Base-by-base conservation (phyloP, 2,329 filamentous ascomycete species). In the Colletotrichum scovillei region DNA sequence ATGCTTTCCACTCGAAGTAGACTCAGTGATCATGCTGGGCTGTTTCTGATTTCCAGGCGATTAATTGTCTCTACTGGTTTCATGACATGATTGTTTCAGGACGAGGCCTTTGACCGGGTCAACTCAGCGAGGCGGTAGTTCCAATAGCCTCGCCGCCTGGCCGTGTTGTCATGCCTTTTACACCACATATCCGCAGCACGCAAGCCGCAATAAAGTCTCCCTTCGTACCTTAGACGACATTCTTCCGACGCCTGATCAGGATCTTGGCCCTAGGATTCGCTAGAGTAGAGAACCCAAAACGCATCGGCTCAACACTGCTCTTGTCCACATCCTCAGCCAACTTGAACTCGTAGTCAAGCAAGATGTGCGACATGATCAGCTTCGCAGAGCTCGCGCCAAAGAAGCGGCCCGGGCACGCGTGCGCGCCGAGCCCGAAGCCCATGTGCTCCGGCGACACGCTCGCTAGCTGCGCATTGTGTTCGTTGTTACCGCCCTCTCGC, bases 321-420 rank as follows among this genome's bases (percentile, higher is more conserved):
- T 19, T 32, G 12, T 82, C 79, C 28, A 42, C 38, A 42, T 84
- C 84, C 4, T 80, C 75, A 67, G 80, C 79, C 9, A 86, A 77
- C 55, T 80, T 80, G 55, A 85, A 78, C 26, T 87, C 84, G 66
- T 84, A 86, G 72, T 81, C 79, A 57, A 85, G 78, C 19, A 87
- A 75, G 49, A 84, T 78, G 69, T 82, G 81, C 0, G 82, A 80
- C 64, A 87, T 75, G 56, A 85, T 77, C 74, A 86, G 78, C 79
- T 87, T 87, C 70, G 86, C 82, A 75, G 83, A 82, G 74, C 84
- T 84, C 38, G 80, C 78, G 19, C 85, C 85, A 74, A 87, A 86
- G 78, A 87, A 88, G 7, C 86, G 81, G 1, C 86, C 86, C 0
- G 86, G 86, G 63, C 86, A 87, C 1, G 86, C 85, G 74, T 87